Base-by-base conservation (phyloP, 2,329 filamentous ascomycete genomes). In the Cyanodermella asteris region DNA sequence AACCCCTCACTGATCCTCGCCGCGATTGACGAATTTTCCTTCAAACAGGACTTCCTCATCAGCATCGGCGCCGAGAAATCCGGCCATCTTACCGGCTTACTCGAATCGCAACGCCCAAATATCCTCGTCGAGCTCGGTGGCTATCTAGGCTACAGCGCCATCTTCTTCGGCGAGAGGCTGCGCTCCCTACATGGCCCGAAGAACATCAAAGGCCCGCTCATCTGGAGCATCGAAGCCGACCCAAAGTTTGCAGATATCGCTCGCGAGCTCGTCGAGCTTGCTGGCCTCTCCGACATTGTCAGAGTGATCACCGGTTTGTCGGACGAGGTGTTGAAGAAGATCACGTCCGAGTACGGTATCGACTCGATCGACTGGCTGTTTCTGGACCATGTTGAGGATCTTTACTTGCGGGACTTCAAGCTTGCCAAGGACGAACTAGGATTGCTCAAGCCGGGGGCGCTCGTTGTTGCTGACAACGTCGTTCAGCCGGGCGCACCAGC, bases 391-490 rank as follows among this genome's bases (percentile, higher is more conserved):
- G 28, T 18, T 9, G 29, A 35, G 17, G 29, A 29, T 4, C 27
- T 33, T 5, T 35, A 33, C 19, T 1, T 28, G 14, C 6, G 13
- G 9, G 33, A 33, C 18, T 18, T 33, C 3, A 20, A 27, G 13
- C 10, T 31, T 5, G 28, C 25, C 13, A n/a, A n/a, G n/a, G 28
- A 28, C 13, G 16, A 16, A 3, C 15, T 35, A 3, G 18, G 16
- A 4, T 18, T 31, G 18, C 17, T 35, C 11, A 26, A 19, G 5
- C 7, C 25, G 14, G 33, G 31, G 5, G 17, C 27, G 11, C 20
- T 35, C 18, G 27, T 35, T 5, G 23, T 35, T 8, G 33, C 33
- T 12, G 31, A 35, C 27, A 33, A 33, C 28, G 24, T 33, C 12
- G 16, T 31, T 4, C n/a, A n/a, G n/a, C n/a, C n/a, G n/a, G n/a